Conservation (phyloP, 441 rosid genomes). For the Erodium trifolium region DNA sequence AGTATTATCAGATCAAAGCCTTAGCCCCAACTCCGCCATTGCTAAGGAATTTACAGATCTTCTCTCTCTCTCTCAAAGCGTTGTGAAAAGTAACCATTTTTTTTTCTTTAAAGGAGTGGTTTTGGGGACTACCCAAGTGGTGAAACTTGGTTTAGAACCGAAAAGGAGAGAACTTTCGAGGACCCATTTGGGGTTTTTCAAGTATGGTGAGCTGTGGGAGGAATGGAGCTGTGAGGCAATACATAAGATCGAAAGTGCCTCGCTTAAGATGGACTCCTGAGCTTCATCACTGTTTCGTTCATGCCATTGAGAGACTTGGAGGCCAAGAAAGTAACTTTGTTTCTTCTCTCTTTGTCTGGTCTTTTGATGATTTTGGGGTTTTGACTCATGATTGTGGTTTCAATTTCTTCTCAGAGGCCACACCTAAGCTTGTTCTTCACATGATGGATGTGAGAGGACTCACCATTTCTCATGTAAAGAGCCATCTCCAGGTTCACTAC, state of each 20-base stretch:
- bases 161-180: slow-evolving; percentile 6
- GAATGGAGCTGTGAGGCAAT: slow-evolving; percentile 71
- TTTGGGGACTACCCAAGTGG: neutral
- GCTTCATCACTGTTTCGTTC: slow-evolving; percentile 79
- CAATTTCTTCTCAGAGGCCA: slow-evolving; percentile 47
- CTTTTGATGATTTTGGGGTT: neutral
- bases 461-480: slow-evolving; percentile 93
- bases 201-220: slow-evolving; percentile 69
- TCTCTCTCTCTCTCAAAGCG: slow-evolving; percentile 11
- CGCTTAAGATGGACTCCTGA: slow-evolving; percentile 96
- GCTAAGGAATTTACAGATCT: slow-evolving; percentile 37
- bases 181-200: slow-evolving; percentile 3
- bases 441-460: slow-evolving; percentile 94
- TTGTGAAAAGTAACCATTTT: slow-evolving; percentile 12
- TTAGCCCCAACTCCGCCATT: neutral
- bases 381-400: neutral
- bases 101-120: neutral
- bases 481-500: slow-evolving; percentile 78
- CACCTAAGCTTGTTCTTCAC: slow-evolving; percentile 93
- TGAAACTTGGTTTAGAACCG: neutral
- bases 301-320: slow-evolving; percentile 41
- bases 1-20: slow-evolving; percentile 34
- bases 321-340: slow-evolving; percentile 39
- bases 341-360: neutral
- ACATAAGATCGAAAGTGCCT: slow-evolving; percentile 81